Base-by-base conservation (phyloP, 192 early-diverging fungal species). In the Rhizophlyctis rosea region DNA sequence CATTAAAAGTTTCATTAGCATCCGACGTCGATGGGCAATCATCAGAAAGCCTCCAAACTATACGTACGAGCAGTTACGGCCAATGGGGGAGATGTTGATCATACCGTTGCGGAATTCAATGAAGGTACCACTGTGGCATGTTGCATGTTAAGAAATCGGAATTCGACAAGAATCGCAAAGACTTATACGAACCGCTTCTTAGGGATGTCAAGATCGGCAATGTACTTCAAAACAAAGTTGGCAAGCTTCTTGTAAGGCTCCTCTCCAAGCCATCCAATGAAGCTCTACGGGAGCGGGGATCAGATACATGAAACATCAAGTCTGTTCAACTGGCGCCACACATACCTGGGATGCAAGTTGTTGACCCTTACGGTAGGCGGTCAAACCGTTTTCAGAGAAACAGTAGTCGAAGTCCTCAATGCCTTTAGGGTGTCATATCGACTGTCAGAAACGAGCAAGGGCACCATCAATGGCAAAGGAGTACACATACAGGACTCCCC, bases 31-130 rank as follows among this genome's bases (percentile, higher is more conserved):
- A 14, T n/a, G n/a, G n/a, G n/a, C n/a, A n/a, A 75, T 50, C 33
- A 36, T 18, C 3, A 47, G 18, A 55, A 51, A 29, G 24, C 14
- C 18, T 5, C 4, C 31, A 25, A n/a, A 24, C n/a, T n/a, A n/a
- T 36, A 25, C 75, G n/a, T 75, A 88, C 77, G 73, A 76, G 87
- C 93, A 96, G 80, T 94, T 94, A 61, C 96, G 89, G 54, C 95
- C 96, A 54, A 98, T 91, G 48, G 95, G 95, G 31, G 94, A 96
- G 27, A 98, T 84, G 78, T 99, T 99, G 78, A 99, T 89, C 94
- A 99, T 98, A 59, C 96, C 96, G 71, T 92, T 91, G 65, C 96
- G 89, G 86, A 98, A 98, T 78, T 98, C 96, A 69, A 98, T 67
- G 74, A 98, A 98, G 0, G 95, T 97, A 48, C 96, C 96, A 69